Evolutionary conservation across 1,284 basidiomycete species (phyloP).

Genomic region (Ustilago tritici): DNA sequence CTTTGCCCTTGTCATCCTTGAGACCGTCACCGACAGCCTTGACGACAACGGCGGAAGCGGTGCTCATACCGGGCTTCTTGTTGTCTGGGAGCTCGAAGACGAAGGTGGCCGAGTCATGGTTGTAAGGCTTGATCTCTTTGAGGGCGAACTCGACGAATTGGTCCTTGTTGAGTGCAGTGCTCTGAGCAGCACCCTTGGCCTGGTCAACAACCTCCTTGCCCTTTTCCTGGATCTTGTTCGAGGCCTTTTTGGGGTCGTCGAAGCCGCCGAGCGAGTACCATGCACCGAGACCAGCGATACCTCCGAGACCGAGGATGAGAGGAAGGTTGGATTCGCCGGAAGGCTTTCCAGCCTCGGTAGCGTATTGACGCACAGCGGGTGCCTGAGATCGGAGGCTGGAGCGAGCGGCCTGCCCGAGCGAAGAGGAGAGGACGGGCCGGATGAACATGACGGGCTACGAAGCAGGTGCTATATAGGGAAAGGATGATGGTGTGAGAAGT

Average conservation of each 20-base stretch:
- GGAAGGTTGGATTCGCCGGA: constrained; percentile 57
- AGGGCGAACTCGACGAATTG: constrained; percentile 84
- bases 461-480: background rate
- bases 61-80: constrained; percentile 81
- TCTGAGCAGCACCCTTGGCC: constrained; percentile 32
- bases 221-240: constrained; percentile 53
- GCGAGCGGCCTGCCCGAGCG: constrained; percentile 50
- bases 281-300: constrained; percentile 65
- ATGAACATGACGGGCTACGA: constrained; percentile 38
- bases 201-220: constrained; percentile 41
- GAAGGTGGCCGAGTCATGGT: constrained; percentile 89
- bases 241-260: constrained; percentile 52
- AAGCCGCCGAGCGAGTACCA: constrained; percentile 66
- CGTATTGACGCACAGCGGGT: constrained; percentile 41
- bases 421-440: constrained; percentile 48
- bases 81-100: constrained; percentile 87
- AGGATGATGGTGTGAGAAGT: constrained; percentile 1
- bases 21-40: constrained; percentile 72
- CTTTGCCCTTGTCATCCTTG: constrained; percentile 83
- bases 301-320: constrained; percentile 62
- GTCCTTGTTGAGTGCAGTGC: constrained; percentile 71
- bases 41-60: constrained; percentile 75
- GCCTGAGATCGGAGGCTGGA: constrained; percentile 49
- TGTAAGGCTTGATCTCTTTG: constrained; percentile 86
- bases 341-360: constrained; percentile 51